A percentile compares a stretch with the other conserved stretches of the same genome.
Evolutionary conservation across 441 rosid species (phyloP).

Genomic region (Hura crepitans): DNA sequence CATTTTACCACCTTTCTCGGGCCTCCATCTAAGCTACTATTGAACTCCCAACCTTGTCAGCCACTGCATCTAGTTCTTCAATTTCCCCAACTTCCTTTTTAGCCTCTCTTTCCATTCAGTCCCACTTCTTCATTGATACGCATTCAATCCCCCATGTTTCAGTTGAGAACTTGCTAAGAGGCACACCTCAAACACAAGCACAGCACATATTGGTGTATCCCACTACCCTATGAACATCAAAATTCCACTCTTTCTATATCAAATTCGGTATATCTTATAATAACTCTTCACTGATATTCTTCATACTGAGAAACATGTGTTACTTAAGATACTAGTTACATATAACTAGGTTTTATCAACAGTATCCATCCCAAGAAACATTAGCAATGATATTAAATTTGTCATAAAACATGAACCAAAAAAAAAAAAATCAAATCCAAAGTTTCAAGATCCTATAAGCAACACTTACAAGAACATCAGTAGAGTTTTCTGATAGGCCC

Average conservation of each 20-base stretch:
- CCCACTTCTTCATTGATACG: not conserved
- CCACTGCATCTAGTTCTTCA: not conserved
- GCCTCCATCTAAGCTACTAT: not conserved
- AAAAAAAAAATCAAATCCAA: not conserved
- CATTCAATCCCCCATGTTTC: not conserved
- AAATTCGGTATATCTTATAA: not conserved
- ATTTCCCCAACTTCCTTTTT: not conserved
- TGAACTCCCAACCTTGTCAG: not conserved
- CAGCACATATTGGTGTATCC: not conserved
- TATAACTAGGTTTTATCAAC: not conserved
- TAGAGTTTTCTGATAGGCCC: constrained; percentile 39
- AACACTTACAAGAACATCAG: constrained; percentile 49
- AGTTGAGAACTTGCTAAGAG: not conserved
- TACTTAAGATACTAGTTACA: not conserved
- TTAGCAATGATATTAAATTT: not conserved
- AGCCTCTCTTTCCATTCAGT: not conserved
- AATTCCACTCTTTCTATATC: not conserved
- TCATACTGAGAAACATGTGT: not conserved
- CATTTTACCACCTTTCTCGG: not conserved
- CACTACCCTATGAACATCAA: not conserved
- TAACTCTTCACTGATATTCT: not conserved
- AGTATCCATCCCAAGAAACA: not conserved
- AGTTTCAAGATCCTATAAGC: constrained; percentile 7
- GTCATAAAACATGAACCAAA: not conserved
- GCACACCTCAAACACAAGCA: not conserved